A percentile compares a stretch with the other conserved stretches of the same genome.
phyloP scores from a whole-genome alignment of 352 stramenopile species.

The Globisporangium radiosum region DNA sequence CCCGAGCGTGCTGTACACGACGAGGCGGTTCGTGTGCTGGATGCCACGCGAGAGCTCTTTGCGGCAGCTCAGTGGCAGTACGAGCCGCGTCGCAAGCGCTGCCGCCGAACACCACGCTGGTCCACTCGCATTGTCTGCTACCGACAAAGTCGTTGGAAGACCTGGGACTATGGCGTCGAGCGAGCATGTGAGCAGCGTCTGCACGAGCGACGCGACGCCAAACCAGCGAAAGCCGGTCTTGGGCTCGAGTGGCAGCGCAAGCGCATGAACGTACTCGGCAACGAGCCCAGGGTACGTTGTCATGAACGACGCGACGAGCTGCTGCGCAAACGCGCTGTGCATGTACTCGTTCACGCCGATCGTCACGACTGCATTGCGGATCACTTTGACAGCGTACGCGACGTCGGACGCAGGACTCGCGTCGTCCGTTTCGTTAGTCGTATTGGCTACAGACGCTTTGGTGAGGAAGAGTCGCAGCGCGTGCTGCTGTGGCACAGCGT shows the following conservation, averaged over 20 bases:
- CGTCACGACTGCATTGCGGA: conserved; percentile 54
- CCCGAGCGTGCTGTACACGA: conserved; percentile 69
- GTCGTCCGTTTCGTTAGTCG: conserved; percentile 6
- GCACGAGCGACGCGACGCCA: conserved; percentile 56
- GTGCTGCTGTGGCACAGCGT: conserved; percentile 35
- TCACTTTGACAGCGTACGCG: conserved; percentile 47
- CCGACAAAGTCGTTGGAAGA: conserved; percentile 7
- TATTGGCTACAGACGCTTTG: conserved; percentile 20
- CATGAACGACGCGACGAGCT: conserved; percentile 52
- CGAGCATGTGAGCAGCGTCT: conserved; percentile 53
- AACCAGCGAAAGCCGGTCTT: conserved; percentile 78
- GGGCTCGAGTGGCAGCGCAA: conserved; percentile 66
- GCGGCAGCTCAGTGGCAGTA: conserved; percentile 58
- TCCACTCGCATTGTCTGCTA: neutral
- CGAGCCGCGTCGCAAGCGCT: conserved; percentile 44
- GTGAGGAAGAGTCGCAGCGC: conserved; percentile 38
- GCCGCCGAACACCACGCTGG: conserved; percentile 42
- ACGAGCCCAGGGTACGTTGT: conserved; percentile 52
- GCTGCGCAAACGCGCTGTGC: conserved; percentile 37
- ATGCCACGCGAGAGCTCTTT: conserved; percentile 81
- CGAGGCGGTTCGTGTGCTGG: conserved; percentile 64
- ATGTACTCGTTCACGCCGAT: conserved; percentile 65
- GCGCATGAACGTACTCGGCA: conserved; percentile 47
- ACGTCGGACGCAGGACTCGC: conserved; percentile 28
- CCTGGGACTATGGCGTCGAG: conserved; percentile 29